phyloP scores from a whole-genome alignment of 345 rosid genomes.

The Durio zibethinus region DNA sequence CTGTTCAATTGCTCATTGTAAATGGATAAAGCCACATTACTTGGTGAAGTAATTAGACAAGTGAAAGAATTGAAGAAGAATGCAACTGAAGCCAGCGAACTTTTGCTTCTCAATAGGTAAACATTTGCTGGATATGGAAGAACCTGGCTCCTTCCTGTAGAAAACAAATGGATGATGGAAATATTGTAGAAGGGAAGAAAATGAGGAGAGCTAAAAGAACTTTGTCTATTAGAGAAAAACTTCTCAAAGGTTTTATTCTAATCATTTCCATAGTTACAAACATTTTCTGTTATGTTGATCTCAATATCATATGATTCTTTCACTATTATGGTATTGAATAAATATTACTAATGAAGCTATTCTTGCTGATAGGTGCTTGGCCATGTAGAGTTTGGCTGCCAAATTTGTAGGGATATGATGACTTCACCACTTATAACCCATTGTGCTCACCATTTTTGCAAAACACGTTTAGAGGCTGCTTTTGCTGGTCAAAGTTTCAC shows the following conservation, averaged over 20 bases:
- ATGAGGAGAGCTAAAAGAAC: slow-evolving; percentile 20
- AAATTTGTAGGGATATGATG: slow-evolving; percentile 54
- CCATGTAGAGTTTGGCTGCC: slow-evolving; percentile 52
- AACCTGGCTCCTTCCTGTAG: slow-evolving; percentile 55
- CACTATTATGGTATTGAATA: background rate
- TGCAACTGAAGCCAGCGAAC: no score
- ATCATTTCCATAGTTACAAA: background rate
- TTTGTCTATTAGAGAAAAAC: slow-evolving; percentile 34
- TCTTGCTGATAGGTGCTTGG: background rate
- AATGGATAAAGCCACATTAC: no score
- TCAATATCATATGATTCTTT: background rate
- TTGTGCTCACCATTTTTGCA: slow-evolving; percentile 68
- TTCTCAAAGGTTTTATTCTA: slow-evolving; percentile 38
- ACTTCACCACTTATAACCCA: slow-evolving; percentile 62
- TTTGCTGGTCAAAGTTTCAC: slow-evolving; percentile 40
- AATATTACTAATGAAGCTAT: background rate
- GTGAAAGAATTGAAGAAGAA: no score
- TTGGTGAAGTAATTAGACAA: no score
- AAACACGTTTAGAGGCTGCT: slow-evolving; percentile 49
- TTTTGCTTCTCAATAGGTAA: slow-evolving; percentile 34
- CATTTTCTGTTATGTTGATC: background rate
- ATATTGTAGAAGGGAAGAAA: slow-evolving; percentile 28
- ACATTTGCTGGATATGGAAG: slow-evolving; percentile 59
- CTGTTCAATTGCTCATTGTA: background rate
- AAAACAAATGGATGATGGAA: slow-evolving; percentile 21